phyloP scores from a whole-genome alignment of 805 yeast genomes.

The Candida wancherniae region DNA sequence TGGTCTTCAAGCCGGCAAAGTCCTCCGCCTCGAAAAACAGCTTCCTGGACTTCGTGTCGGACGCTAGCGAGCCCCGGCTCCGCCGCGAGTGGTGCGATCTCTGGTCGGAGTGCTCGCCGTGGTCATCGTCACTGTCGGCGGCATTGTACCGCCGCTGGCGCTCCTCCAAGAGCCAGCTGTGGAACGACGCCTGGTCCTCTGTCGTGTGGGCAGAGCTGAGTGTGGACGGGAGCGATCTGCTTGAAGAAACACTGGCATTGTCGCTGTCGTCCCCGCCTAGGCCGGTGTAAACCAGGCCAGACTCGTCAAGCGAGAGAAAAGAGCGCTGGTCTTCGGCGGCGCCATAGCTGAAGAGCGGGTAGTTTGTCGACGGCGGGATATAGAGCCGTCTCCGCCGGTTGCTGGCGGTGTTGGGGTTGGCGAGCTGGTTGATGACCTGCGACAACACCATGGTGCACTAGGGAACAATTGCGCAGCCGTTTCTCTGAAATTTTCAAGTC shows the following conservation, averaged over 20 bases:
- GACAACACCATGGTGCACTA: slow-evolving; percentile 34
- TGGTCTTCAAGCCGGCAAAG: slow-evolving; percentile 28
- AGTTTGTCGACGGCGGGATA: slow-evolving; percentile 42
- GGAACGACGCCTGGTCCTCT: slow-evolving; percentile 38
- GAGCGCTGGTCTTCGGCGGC: slow-evolving; percentile 42
- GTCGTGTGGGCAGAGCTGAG: slow-evolving; percentile 31
- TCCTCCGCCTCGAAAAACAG: slow-evolving; percentile 23
- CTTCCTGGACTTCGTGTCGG: slow-evolving; percentile 8
- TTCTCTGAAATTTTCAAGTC: no score
- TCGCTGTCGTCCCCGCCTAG: slow-evolving; percentile 25
- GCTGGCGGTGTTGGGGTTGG: slow-evolving; percentile 32
- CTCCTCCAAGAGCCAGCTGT: slow-evolving; percentile 41
- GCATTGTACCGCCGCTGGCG: slow-evolving; percentile 35
- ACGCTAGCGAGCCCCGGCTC: slow-evolving; percentile 3
- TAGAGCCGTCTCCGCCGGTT: slow-evolving; percentile 37
- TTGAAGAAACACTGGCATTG: slow-evolving; percentile 37
- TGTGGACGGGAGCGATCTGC: slow-evolving; percentile 39
- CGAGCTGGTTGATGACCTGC: slow-evolving; percentile 34
- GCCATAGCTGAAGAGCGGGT: slow-evolving; percentile 40
- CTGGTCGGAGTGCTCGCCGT: slow-evolving; percentile 2
- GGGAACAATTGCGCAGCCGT: background rate
- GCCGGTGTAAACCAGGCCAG: slow-evolving; percentile 26
- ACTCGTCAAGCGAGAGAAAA: slow-evolving; percentile 37
- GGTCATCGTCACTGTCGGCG: slow-evolving; percentile 14
- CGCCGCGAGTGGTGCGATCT: slow-evolving; percentile 4